Percentiles rank a stretch among this genome's conserved stretches.
These are phyloP conservation scores for Triticum monococcum DNA, from an alignment of 176 grass and related monocot species.

Conservation along the genomic window DNA sequence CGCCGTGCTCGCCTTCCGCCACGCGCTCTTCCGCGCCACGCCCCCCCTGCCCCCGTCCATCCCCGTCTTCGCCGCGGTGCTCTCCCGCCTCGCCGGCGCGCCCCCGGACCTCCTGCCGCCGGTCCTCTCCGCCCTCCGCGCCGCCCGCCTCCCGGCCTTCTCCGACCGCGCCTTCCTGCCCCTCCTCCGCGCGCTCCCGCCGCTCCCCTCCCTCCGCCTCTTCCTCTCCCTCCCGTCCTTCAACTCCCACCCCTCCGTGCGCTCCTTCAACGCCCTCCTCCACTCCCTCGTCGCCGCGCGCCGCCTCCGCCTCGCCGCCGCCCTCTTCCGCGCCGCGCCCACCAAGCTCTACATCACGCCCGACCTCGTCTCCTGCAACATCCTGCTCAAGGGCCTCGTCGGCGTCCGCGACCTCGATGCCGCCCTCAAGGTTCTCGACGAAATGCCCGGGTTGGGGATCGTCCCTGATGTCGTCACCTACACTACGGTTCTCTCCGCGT, in stretches of 20 bases:
- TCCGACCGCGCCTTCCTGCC: slow-evolving; percentile 57
- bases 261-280: slow-evolving; percentile 82
- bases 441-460: slow-evolving; percentile 66
- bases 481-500: slow-evolving; percentile 54
- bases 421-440: slow-evolving; percentile 60
- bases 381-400: slow-evolving; percentile 48
- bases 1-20: slow-evolving; percentile 38
- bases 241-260: slow-evolving; percentile 51
- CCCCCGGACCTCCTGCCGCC: slow-evolving; percentile 31
- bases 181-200: slow-evolving; percentile 53
- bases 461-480: slow-evolving; percentile 59
- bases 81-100: slow-evolving; percentile 35
- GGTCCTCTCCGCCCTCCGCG: slow-evolving; percentile 53
- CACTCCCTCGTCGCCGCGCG: slow-evolving; percentile 57
- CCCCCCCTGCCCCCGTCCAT: slow-evolving; percentile 28
- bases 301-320: slow-evolving; percentile 47
- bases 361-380: slow-evolving; percentile 69
- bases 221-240: slow-evolving; percentile 76
- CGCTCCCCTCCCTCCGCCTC: slow-evolving; percentile 57
- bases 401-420: slow-evolving; percentile 39
- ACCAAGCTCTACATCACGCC: slow-evolving; percentile 62
- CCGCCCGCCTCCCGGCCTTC: slow-evolving; percentile 40
- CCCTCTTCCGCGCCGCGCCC: slow-evolving; percentile 55
- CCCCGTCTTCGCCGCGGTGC: slow-evolving; percentile 33
- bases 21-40: slow-evolving; percentile 35